Evolutionary conservation across 2,329 filamentous ascomycete species (phyloP), one percentile per base, ranked within the genome.

Genomic region (Fusarium bulbicola): DNA sequence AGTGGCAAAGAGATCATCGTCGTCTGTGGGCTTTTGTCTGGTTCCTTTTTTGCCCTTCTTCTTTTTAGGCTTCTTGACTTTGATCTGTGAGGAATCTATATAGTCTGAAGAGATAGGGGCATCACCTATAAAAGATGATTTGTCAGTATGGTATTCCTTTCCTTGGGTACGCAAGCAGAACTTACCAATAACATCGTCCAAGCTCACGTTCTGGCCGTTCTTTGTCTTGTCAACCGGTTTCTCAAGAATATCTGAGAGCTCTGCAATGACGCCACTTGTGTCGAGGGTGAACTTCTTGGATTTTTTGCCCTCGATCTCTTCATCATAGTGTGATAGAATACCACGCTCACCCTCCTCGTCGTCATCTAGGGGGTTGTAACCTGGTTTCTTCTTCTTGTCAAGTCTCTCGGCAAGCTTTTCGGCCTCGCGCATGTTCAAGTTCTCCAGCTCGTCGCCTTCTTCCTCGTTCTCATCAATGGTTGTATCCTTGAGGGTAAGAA

Each of bases 1-100:
- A 7, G 81, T 72, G 4, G 86, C 85, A 66, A 91, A 86, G 10
- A 91, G 83, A 56, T 90, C 89, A 63, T 92, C 90, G 36, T 91
- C 89, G 46, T 91, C 89, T n/a, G 86, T 83, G 4, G 87, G 87
- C 74, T 92, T 92, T 79, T 93, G 90, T 57, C 93, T 88, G 5
- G 92, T 93, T 30, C 89, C 87, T 81, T 95, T 95, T 81, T 95
- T 95, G 37, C 90, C 88, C 83, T 95, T 96, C 85, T 95, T 97
- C 84, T 97, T 98, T 83, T 97, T 98, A 2, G 94, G 92, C 81
- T 97, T 99, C 84, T 95, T 97, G 72, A 98, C 89, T 82, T 98
- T 99, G 78, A 98, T 89, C 76, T 96, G 92, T 4, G 93, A 93
- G 21, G 92, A 84, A 70, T 97, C 94, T 72, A 97, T 86, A 80